phyloP scores from a whole-genome alignment of 1,284 basidiomycete species.

The Leccinum laetum region DNA sequence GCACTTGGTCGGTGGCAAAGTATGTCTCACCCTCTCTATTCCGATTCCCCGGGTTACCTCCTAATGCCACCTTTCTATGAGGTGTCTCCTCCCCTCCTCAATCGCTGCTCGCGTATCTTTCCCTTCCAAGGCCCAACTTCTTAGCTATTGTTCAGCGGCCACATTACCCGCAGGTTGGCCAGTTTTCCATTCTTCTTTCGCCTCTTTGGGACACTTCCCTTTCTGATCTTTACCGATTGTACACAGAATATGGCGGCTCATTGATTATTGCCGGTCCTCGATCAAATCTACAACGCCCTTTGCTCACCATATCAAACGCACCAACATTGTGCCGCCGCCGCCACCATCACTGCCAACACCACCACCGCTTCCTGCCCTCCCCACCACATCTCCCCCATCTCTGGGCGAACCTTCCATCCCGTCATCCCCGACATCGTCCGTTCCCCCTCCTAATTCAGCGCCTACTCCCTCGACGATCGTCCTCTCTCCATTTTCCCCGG shows the following conservation, averaged over 20 bases:
- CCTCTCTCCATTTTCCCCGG: slow-evolving; percentile 46
- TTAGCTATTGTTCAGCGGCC: slow-evolving; percentile 25
- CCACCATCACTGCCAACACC: neutral
- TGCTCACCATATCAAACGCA: slow-evolving; percentile 11
- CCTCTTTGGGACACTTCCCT: slow-evolving; percentile 4
- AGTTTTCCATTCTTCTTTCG: neutral
- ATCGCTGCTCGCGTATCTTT: slow-evolving; percentile 77
- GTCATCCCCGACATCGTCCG: neutral
- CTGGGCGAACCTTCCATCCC: neutral
- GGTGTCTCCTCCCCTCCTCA: slow-evolving; percentile 68
- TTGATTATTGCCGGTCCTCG: slow-evolving; percentile 40
- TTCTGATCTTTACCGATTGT: slow-evolving; percentile 7
- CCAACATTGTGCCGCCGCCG: slow-evolving; percentile 8
- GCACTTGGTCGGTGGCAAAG: slow-evolving; percentile 41
- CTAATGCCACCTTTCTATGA: slow-evolving; percentile 29
- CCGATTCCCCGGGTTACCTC: slow-evolving; percentile 3
- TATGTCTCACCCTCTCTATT: slow-evolving; percentile 35
- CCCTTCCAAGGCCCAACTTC: slow-evolving; percentile 58
- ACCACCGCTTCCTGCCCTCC: neutral
- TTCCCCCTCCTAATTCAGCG: neutral
- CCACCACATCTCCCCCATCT: neutral
- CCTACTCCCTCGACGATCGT: slow-evolving; percentile 36
- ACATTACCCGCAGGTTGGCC: slow-evolving; percentile 24
- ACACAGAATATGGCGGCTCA: neutral
- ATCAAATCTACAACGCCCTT: slow-evolving; percentile 49